These are phyloP conservation scores for Boletus barrowsii DNA, from an alignment of 768 basidiomycete genomes.

Conservation along the genomic window DNA sequence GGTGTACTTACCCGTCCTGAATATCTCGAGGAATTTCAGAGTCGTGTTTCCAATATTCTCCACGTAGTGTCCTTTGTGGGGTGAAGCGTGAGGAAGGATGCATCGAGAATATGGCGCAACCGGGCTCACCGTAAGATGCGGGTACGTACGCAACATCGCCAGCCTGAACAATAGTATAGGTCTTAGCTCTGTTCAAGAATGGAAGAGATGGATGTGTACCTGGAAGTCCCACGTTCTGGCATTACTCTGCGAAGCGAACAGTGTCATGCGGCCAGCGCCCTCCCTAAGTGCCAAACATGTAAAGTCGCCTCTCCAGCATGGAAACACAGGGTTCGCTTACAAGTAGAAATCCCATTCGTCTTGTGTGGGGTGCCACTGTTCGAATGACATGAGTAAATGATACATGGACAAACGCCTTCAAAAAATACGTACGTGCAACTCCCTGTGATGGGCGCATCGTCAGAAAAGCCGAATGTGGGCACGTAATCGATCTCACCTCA, in stretches of 20 bases:
- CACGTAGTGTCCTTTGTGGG: constrained; percentile 44
- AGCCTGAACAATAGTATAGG: background rate
- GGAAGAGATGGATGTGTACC: constrained; percentile 24
- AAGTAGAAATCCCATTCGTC: constrained; percentile 65
- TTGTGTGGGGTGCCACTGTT: constrained; percentile 67
- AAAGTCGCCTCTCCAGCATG: background rate
- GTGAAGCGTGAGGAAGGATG: background rate
- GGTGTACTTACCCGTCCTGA: constrained; percentile 36
- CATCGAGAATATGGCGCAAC: background rate
- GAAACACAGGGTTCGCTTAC: constrained; percentile 29
- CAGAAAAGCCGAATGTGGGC: background rate
- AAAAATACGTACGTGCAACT: constrained; percentile 47
- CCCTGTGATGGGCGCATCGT: constrained; percentile 32
- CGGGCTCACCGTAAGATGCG: constrained; percentile 8
- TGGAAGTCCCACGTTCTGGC: constrained; percentile 60
- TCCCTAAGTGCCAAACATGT: constrained; percentile 34
- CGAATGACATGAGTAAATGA: background rate
- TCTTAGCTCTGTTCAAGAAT: background rate
- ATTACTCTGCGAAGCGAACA: constrained; percentile 52
- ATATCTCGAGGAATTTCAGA: constrained; percentile 47
- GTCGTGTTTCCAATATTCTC: constrained; percentile 54
- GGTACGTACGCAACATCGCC: constrained; percentile 24
- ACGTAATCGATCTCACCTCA: constrained; percentile 39
- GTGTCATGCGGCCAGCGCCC: constrained; percentile 51
- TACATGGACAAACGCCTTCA: background rate